Evolutionary conservation across 495 filamentous ascomycete species (phyloP).

Genomic region (Neurospora sp.): DNA sequence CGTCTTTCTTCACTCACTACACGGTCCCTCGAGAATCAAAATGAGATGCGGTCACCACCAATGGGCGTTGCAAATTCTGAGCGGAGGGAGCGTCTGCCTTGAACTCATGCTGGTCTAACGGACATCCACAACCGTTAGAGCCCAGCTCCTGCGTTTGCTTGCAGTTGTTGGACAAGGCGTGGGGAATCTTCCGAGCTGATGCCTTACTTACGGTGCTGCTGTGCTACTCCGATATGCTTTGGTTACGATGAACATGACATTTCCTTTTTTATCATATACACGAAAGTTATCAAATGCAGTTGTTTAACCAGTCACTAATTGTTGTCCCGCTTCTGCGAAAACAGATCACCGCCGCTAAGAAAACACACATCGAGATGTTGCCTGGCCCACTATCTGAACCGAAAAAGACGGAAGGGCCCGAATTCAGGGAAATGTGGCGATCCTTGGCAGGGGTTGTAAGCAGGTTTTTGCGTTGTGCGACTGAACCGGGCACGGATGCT

Average conservation of each 20-base stretch:
- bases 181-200: neutral
- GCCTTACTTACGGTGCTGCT: neutral
- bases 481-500: neutral
- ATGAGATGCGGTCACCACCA: neutral
- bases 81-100: neutral
- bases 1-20: neutral
- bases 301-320: constrained; percentile 18
- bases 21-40: neutral
- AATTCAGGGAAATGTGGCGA: neutral
- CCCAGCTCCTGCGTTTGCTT: neutral
- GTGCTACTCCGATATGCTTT: neutral
- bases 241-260: neutral
- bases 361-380: neutral
- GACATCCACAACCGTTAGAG: neutral
- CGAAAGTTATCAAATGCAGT: constrained; percentile 10
- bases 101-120: neutral
- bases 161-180: neutral
- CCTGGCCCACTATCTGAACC: neutral
- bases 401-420: neutral
- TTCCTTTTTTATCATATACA: constrained; percentile 1
- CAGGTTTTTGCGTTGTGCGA: neutral
- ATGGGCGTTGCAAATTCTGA: neutral
- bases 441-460: neutral
- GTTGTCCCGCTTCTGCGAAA: constrained; percentile 10
- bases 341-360: constrained; percentile 25